Percentiles rank a stretch among this genome's conserved stretches.
Evolutionary conservation across 2,329 filamentous ascomycete species (phyloP).

Genomic region (Arthrinium phaeospermum): DNA sequence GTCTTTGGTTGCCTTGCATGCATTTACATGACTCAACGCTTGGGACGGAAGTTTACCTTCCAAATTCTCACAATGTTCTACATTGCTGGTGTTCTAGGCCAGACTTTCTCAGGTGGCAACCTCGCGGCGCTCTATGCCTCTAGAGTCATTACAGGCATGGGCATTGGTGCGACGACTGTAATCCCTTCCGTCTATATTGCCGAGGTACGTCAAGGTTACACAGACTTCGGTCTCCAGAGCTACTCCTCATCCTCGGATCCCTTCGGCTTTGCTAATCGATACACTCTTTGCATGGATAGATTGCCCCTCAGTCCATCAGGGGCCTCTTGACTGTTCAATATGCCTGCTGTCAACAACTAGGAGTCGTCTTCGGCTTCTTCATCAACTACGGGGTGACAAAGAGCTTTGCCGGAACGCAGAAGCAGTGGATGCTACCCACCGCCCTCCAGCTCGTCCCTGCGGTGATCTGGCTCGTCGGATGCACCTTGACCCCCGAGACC

Average conservation of each 20-base stretch:
- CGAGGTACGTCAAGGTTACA: constrained; percentile 25
- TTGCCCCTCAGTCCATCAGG: constrained; percentile 36
- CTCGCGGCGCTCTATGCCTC: constrained; percentile 33
- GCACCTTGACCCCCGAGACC: constrained; percentile 31
- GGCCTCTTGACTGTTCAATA: constrained; percentile 41
- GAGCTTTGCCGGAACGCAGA: constrained; percentile 30
- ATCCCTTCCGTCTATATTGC: constrained; percentile 37
- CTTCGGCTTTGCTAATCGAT: neutral
- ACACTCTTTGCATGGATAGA: constrained; percentile 24
- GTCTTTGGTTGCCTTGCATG: constrained; percentile 37
- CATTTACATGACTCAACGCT: constrained; percentile 31
- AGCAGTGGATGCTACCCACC: constrained; percentile 37
- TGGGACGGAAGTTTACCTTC: constrained; percentile 33
- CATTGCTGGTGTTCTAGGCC: constrained; percentile 43
- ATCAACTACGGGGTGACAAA: constrained; percentile 43
- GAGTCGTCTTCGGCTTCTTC: constrained; percentile 42
- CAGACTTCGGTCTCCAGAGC: neutral
- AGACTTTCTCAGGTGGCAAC: constrained; percentile 37
- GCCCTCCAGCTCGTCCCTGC: constrained; percentile 34
- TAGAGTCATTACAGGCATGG: constrained; percentile 35
- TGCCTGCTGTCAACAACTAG: constrained; percentile 41
- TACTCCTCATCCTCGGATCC: neutral
- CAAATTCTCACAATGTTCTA: constrained; percentile 41
- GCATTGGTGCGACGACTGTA: constrained; percentile 36
- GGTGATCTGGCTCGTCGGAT: constrained; percentile 33